Percentiles rank a stretch among this genome's conserved stretches.
phyloP scores from a whole-genome alignment of 257 asterid genomes.

The Avicennia marina region DNA sequence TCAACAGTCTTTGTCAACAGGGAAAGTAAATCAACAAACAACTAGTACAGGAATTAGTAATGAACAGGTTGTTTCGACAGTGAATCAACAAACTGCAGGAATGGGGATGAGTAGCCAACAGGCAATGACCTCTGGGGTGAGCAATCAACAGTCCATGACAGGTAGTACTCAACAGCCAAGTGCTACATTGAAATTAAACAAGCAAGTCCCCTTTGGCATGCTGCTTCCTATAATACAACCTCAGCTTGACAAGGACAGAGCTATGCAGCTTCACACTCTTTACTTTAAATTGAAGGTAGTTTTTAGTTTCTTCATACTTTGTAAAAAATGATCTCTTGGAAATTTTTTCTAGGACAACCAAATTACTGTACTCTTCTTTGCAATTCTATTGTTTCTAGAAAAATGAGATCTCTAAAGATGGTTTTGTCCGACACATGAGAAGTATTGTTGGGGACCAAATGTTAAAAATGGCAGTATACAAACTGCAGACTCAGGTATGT shows the following conservation, averaged over 20 bases:
- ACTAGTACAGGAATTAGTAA: constrained; percentile 20
- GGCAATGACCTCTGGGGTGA: constrained; percentile 30
- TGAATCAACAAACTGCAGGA: constrained; percentile 32
- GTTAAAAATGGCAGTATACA: constrained; percentile 87
- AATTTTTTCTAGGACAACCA: constrained; percentile 7
- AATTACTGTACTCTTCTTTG: constrained; percentile 15
- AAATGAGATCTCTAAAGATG: constrained; percentile 84
- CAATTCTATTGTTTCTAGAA: constrained; percentile 34
- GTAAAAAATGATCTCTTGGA: constrained; percentile 3
- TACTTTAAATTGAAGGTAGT: constrained; percentile 68
- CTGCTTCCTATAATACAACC: constrained; percentile 87
- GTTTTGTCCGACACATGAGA: constrained; percentile 77
- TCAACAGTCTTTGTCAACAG: constrained; percentile 43
- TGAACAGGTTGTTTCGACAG: constrained; percentile 25
- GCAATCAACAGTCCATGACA: constrained; percentile 31
- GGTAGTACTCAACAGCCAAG: constrained; percentile 33
- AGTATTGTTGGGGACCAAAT: constrained; percentile 87
- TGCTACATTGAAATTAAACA: constrained; percentile 44
- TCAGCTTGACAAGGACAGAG: constrained; percentile 88
- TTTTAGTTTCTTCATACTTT: constrained; percentile 20
- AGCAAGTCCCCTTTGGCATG: constrained; percentile 90
- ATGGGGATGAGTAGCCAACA: constrained; percentile 37
- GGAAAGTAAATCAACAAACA: constrained; percentile 33
- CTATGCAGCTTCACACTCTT: constrained; percentile 77
- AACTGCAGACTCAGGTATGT: constrained; percentile 71